phyloP scores from a whole-genome alignment of 345 rosid species.

The Erucastrum elatum region DNA sequence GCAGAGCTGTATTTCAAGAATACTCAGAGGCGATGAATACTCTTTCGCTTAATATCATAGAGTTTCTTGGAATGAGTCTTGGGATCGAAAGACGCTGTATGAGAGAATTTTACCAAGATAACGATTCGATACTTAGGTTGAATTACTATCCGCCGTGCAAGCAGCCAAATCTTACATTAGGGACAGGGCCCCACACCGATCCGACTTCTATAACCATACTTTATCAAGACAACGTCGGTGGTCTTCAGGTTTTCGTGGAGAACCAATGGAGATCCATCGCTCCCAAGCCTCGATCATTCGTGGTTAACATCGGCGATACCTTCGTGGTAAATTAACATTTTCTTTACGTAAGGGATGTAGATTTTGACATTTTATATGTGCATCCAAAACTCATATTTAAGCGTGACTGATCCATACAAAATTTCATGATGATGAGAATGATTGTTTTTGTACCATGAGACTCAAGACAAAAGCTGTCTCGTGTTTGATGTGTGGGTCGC shows the following conservation, averaged over 20 bases:
- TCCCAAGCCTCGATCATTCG: conserved; percentile 9
- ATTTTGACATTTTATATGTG: not conserved
- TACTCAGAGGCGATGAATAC: conserved; percentile 10
- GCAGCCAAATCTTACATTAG: conserved; percentile 2
- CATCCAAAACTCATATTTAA: not conserved
- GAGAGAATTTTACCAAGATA: conserved; percentile 7
- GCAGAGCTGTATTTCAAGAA: not conserved
- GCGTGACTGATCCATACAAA: not conserved
- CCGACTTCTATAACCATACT: conserved; percentile 2
- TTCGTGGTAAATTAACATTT: not conserved
- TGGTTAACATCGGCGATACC: conserved; percentile 7
- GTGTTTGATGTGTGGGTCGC: not conserved
- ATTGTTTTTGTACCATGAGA: not conserved
- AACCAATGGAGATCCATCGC: conserved; percentile 9
- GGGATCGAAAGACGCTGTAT: not conserved
- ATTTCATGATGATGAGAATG: not conserved
- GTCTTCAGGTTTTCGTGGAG: conserved; percentile 8
- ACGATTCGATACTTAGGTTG: conserved; percentile 6
- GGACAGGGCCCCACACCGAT: conserved; percentile 3
- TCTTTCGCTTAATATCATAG: not conserved
- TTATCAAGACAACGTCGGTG: not conserved
- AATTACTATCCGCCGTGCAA: conserved; percentile 4
- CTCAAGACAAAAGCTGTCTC: not conserved
- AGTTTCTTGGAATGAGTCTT: conserved; percentile 1
- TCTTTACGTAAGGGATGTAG: not conserved